Base-by-base conservation (phyloP, 257 asterid genomes). In the Leonotis leonurus region DNA sequence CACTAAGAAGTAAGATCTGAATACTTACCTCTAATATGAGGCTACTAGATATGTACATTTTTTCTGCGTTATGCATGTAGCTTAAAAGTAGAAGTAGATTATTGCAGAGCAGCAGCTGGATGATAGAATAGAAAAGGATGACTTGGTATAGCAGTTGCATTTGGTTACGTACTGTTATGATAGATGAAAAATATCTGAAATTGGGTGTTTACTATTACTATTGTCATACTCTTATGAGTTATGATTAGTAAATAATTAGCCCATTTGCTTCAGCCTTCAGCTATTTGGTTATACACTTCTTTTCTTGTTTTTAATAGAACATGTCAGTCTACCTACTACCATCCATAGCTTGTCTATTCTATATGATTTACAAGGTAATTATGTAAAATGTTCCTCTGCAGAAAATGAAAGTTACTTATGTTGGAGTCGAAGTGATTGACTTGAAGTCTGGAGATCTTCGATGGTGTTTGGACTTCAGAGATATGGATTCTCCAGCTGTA, bases 381-480 rank as follows among this genome's bases (percentile, higher is more conserved):
- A 24, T 50, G 30, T 60, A 51, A 75, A 39, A 45, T 65, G 30
- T 45, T 63, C 37, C 68, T 76, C 21, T 78, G 75, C 88, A 93
- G 99, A 93, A 85, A 85, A 77, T 93, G 83, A 89, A 85, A 78
- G 78, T 93, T 68, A 93, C 99, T 16, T 85, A 80, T 70, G 85
- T 72, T 17, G 99, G 99, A 50, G 83, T 89, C 41, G 96, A 93
- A 75, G 86, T 93, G 75, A 78, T 82, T 73, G 97, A 89, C 62
- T 57, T 80, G 73, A 82, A 84, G 77, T 80, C 96, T 58, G 99
- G 99, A 65, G 97, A 93, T 70, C 87, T 85, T 68, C 91, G 83
- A 18, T 93, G 99, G 99, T 86, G 99, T 80, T 80, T 93, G 84
- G 99, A 93, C 82, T 93, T 93, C 78, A 87, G 99, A 80, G 99